Conservation (phyloP, 441 rosid species). For the Populus hybrid region DNA sequence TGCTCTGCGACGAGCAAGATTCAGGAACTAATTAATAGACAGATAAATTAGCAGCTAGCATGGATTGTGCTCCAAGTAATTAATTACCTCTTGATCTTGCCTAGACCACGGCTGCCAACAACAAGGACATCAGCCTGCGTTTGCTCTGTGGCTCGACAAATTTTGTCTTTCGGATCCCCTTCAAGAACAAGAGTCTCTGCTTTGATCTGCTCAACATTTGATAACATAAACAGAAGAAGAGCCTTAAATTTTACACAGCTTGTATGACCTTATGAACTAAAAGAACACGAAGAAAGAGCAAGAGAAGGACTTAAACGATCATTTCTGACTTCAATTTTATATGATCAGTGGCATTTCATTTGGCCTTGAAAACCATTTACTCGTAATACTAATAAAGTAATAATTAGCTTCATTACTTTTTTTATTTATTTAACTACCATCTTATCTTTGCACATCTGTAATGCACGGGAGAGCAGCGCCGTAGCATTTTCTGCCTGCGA, state of each 20-base stretch:
- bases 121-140: conserved; percentile 62
- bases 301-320: too few species aligned
- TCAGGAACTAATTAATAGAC: neutral
- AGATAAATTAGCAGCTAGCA: neutral
- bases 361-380: neutral
- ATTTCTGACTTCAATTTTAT: neutral
- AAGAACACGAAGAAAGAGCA: too few species aligned
- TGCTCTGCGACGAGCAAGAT: conserved; percentile 33
- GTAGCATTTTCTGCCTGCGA: conserved; percentile 52
- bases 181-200: conserved; percentile 55
- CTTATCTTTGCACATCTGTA: conserved; percentile 42
- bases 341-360: neutral
- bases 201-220: conserved; percentile 36
- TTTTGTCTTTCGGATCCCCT: conserved; percentile 73
- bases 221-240: neutral
- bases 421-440: conserved; percentile 23
- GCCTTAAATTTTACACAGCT: neutral
- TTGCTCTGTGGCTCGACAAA: conserved; percentile 67
- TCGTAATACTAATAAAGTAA: too few species aligned
- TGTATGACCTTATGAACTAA: too few species aligned
- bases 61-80: neutral
- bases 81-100: conserved; percentile 61
- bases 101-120: conserved; percentile 76
- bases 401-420: neutral
- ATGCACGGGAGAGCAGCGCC: conserved; percentile 46